Percentiles rank a stretch among this genome's conserved stretches.
phyloP scores from a whole-genome alignment of 163 green algal species.

The Chloroidium sp. region DNA sequence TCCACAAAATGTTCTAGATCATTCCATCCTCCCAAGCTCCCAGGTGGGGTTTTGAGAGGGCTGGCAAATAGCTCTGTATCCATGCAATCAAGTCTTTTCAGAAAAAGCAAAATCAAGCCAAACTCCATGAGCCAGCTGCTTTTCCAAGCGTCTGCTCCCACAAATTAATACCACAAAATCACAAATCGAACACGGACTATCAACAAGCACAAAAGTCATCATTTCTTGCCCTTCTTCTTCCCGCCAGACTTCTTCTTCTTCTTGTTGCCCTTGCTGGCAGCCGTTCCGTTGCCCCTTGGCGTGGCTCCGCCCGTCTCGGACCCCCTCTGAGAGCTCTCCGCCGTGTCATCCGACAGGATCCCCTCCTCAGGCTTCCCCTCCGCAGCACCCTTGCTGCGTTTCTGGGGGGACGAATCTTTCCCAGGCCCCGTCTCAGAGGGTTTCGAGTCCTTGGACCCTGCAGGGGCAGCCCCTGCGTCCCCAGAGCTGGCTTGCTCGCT shows the following conservation, averaged over 20 bases:
- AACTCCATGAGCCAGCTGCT: neutral
- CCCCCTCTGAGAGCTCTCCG: neutral
- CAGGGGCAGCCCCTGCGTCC: neutral
- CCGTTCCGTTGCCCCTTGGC: neutral
- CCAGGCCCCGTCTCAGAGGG: neutral
- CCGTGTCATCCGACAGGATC: too few species aligned
- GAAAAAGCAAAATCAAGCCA: neutral
- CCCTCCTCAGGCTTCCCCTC: too few species aligned
- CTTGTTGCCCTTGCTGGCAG: neutral
- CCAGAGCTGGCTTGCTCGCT: neutral
- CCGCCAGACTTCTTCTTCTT: neutral
- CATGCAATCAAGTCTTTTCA: neutral
- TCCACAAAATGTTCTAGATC: too few species aligned
- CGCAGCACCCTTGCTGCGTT: neutral
- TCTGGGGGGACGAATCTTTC: neutral
- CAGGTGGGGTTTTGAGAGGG: too few species aligned
- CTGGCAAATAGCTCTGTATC: too few species aligned
- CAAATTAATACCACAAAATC: too few species aligned
- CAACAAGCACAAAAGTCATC: neutral
- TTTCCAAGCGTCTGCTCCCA: neutral
- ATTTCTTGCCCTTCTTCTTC: slow-evolving; percentile 1
- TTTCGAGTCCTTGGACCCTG: neutral
- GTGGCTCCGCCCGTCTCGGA: neutral
- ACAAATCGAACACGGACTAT: too few species aligned
- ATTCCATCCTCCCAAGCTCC: too few species aligned